These are phyloP conservation scores for Psilocybe azurescens DNA, from an alignment of 768 basidiomycete genomes.

Conservation along the genomic window DNA sequence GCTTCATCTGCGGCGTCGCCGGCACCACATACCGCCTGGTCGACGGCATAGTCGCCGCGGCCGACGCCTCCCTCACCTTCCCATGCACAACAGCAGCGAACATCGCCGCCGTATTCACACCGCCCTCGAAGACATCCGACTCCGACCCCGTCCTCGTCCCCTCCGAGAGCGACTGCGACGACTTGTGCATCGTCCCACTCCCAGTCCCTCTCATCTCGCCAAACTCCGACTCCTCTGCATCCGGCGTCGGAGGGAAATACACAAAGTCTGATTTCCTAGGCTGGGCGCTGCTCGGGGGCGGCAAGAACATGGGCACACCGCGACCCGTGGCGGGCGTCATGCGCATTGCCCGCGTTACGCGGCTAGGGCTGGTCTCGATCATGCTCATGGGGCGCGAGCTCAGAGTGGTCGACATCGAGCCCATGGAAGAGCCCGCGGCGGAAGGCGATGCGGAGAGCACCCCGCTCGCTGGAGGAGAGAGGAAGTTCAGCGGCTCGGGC, in stretches of 20 bases:
- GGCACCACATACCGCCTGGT: constrained; percentile 27
- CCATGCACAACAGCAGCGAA: constrained; percentile 66
- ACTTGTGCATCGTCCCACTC: constrained; percentile 20
- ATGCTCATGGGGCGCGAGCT: constrained; percentile 40
- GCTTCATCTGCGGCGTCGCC: constrained; percentile 33
- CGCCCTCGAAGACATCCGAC: neutral
- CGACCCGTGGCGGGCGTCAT: constrained; percentile 42
- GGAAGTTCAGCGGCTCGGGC: constrained; percentile 24
- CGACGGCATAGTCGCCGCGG: constrained; percentile 17
- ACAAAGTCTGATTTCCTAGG: constrained; percentile 38
- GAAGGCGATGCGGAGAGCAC: constrained; percentile 13
- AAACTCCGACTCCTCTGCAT: constrained; percentile 13
- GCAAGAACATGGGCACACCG: constrained; percentile 41
- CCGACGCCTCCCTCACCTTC: constrained; percentile 47
- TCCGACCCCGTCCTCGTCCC: neutral
- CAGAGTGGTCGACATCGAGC: constrained; percentile 21
- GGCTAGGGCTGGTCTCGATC: constrained; percentile 43
- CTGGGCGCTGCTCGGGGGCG: constrained; percentile 28
- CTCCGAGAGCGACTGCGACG: constrained; percentile 30
- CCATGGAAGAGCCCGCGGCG: constrained; percentile 18
- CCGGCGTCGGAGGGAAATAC: constrained; percentile 44
- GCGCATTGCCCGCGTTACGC: constrained; percentile 40
- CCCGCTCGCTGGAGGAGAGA: constrained; percentile 28
- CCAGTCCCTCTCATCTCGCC: neutral
- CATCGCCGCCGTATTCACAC: constrained; percentile 23